Evolutionary conservation across 768 basidiomycete species (phyloP).

Genomic region (Lactarius evosmus): DNA sequence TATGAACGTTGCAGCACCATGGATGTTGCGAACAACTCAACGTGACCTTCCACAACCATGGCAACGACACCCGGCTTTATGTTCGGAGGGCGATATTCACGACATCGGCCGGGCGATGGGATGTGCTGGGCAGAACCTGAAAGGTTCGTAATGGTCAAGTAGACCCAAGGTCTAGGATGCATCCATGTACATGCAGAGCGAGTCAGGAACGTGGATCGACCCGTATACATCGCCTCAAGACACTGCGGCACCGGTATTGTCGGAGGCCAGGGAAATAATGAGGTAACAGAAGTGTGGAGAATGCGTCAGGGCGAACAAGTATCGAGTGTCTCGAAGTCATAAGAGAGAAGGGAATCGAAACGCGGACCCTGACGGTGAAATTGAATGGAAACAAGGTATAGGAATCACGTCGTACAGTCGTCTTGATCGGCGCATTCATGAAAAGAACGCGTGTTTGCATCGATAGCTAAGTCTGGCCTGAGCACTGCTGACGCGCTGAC

Average conservation of each 20-base stretch:
- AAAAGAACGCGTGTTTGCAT: background rate
- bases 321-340: background rate
- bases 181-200: background rate
- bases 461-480: background rate
- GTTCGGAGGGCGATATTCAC: background rate
- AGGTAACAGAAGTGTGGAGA: background rate
- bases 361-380: background rate
- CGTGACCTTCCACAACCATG: background rate
- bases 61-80: too few species aligned
- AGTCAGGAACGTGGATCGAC: background rate
- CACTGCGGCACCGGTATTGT: background rate
- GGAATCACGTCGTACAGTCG: background rate
- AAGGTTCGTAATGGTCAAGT: background rate
- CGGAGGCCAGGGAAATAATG: background rate
- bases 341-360: background rate
- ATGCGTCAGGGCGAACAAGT: background rate
- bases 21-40: background rate
- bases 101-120: background rate
- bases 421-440: background rate
- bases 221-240: background rate
- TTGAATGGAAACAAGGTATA: background rate
- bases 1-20: background rate
- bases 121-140: background rate
- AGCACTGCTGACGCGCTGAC: too few species aligned
- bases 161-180: background rate